A percentile compares a stretch with the other conserved stretches of the same genome.
Conservation (phyloP, 352 stramenopile species). For the Globisporangium paroecandrum region DNA sequence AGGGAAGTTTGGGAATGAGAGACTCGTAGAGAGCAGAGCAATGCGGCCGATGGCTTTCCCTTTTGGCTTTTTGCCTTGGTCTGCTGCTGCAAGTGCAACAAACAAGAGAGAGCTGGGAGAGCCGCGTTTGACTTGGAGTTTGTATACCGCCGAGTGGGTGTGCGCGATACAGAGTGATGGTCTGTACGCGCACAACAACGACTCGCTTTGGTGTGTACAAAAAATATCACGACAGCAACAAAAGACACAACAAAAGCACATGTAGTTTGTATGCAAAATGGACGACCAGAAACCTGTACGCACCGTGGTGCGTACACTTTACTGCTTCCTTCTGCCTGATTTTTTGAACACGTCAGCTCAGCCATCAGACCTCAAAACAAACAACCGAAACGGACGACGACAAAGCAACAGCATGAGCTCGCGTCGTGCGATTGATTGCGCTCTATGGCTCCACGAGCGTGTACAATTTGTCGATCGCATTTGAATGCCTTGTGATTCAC, state of each 20-base stretch:
- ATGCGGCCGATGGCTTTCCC: constrained; percentile 3
- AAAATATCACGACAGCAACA: not conserved
- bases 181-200: not conserved
- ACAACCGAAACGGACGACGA: not conserved
- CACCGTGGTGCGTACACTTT: constrained; percentile 14
- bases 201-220: constrained; percentile 19
- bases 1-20: constrained; percentile 72
- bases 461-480: not conserved
- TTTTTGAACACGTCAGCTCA: not conserved
- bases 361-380: not conserved
- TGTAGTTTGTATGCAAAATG: constrained; percentile 34
- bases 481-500: not conserved
- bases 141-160: not conserved
- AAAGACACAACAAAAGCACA: constrained; percentile 6
- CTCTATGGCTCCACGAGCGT: not conserved
- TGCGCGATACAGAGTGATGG: not conserved
- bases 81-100: not conserved
- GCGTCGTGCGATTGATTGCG: not conserved
- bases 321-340: not conserved
- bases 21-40: not conserved
- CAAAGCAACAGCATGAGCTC: not conserved
- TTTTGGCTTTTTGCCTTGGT: not conserved
- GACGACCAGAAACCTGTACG: constrained; percentile 3
- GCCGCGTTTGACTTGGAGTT: constrained; percentile 2
- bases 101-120: not conserved